Percentiles rank a stretch among this genome's conserved stretches.
Conservation (phyloP, 345 rosid genomes). For the Ceriops zippeliana region DNA sequence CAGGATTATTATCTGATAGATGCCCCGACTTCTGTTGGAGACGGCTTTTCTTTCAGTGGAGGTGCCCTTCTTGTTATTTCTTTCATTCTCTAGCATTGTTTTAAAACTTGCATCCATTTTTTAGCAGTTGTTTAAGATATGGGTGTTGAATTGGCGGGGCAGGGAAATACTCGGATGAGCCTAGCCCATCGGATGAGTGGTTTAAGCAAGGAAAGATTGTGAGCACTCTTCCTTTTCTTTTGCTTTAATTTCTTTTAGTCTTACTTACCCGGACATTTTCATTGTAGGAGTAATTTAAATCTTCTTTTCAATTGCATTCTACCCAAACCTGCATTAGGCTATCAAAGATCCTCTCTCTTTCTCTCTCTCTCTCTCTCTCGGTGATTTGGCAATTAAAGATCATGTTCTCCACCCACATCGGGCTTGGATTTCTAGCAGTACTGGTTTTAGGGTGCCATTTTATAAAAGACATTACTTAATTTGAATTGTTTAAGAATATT, state of each 20-base stretch:
- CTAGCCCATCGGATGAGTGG: constrained; percentile 81
- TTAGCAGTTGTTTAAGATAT: neutral
- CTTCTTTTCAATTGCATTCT: too few species aligned
- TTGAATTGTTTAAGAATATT: neutral
- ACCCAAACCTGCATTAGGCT: too few species aligned
- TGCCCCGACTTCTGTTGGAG: constrained; percentile 83
- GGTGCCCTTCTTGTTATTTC: constrained; percentile 32
- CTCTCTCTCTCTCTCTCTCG: too few species aligned
- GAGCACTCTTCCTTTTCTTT: constrained; percentile 11
- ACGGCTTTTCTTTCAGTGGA: constrained; percentile 93
- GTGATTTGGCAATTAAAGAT: too few species aligned
- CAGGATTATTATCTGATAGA: constrained; percentile 87
- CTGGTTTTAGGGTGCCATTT: too few species aligned
- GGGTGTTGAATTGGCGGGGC: constrained; percentile 2
- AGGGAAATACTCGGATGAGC: constrained; percentile 88
- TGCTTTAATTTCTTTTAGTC: neutral
- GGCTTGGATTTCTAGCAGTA: too few species aligned
- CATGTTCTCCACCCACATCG: too few species aligned
- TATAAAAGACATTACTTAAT: neutral
- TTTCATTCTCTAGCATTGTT: neutral
- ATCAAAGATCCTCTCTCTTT: too few species aligned
- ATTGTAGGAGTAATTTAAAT: neutral
- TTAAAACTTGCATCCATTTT: neutral
- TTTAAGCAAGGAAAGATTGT: constrained; percentile 78
- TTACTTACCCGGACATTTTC: neutral